Percentiles rank a stretch among this genome's conserved stretches.
Evolutionary conservation across 345 rosid species (phyloP).

Genomic region (Lepidium africanum): DNA sequence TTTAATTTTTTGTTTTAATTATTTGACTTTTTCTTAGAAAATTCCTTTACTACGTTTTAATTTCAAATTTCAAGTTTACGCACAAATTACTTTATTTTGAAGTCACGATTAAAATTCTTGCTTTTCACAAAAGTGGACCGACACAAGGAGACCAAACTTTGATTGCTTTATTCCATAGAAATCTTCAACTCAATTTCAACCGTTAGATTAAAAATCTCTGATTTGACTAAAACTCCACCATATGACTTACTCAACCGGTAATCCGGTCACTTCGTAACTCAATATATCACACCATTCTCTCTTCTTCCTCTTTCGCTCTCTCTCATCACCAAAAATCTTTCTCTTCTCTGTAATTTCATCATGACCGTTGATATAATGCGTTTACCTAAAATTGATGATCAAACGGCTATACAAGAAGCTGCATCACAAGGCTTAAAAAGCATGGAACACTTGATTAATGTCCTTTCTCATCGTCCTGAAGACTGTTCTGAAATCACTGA

Average conservation of each 20-base stretch:
- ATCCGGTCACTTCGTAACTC: slow-evolving; percentile 13
- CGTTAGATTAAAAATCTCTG: slow-evolving; percentile 1
- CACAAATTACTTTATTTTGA: not conserved
- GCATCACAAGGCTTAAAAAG: slow-evolving; percentile 73
- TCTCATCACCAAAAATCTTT: not conserved
- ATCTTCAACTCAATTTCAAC: slow-evolving; percentile 9
- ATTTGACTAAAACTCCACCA: slow-evolving; percentile 19
- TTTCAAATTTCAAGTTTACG: not conserved
- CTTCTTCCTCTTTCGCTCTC: slow-evolving; percentile 1
- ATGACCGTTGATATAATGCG: slow-evolving; percentile 65
- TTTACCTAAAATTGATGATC: slow-evolving; percentile 53
- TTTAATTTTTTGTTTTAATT: not conserved
- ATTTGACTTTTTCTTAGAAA: not conserved
- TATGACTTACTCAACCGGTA: slow-evolving; percentile 12
- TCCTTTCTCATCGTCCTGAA: slow-evolving; percentile 47
- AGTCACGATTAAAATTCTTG: not conserved
- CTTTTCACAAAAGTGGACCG: slow-evolving; percentile 5
- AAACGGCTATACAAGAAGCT: slow-evolving; percentile 72
- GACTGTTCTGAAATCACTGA: slow-evolving; percentile 52
- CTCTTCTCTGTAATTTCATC: not conserved
- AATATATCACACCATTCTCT: slow-evolving; percentile 20
- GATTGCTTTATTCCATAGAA: slow-evolving; percentile 16
- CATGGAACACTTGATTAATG: slow-evolving; percentile 63
- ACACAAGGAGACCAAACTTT: slow-evolving; percentile 17
- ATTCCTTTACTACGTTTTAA: not conserved